A percentile compares a stretch with the other conserved stretches of the same genome.
phyloP scores from a whole-genome alignment of 768 basidiomycete species.

The Mycena galopus region DNA sequence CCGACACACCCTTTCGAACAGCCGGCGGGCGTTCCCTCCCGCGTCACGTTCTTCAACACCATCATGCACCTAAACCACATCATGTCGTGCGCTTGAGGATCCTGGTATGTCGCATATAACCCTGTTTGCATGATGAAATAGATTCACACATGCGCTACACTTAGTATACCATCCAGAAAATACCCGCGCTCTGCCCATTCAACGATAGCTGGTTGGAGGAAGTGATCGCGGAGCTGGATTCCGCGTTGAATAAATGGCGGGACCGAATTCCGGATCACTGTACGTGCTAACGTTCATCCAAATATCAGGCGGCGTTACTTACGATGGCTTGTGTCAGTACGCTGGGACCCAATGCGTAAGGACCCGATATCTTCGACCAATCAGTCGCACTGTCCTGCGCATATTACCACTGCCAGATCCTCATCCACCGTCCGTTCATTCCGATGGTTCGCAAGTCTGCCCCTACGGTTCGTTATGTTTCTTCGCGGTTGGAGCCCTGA shows the following conservation, averaged over 20 bases:
- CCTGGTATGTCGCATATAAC: slow-evolving; percentile 55
- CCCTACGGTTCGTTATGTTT: background rate
- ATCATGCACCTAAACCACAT: slow-evolving; percentile 71
- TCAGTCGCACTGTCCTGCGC: slow-evolving; percentile 65
- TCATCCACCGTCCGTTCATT: slow-evolving; percentile 85
- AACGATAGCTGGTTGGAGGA: slow-evolving; percentile 69
- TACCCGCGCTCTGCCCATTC: slow-evolving; percentile 63
- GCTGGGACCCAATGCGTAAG: slow-evolving; percentile 56
- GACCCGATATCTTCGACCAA: slow-evolving; percentile 63
- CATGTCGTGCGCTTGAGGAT: slow-evolving; percentile 66
- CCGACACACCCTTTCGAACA: slow-evolving; percentile 71
- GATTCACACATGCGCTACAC: no score
- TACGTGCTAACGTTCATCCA: slow-evolving; percentile 40
- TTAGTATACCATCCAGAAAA: slow-evolving; percentile 77
- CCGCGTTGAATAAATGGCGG: slow-evolving; percentile 79
- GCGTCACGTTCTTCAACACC: slow-evolving; percentile 67
- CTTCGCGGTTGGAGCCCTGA: background rate
- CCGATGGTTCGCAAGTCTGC: slow-evolving; percentile 52
- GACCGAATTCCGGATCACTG: slow-evolving; percentile 51
- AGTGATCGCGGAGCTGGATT: slow-evolving; percentile 81
- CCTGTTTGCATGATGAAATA: background rate
- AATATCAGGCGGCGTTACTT: background rate
- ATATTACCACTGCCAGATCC: slow-evolving; percentile 69
- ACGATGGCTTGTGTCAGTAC: slow-evolving; percentile 62
- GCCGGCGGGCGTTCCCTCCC: slow-evolving; percentile 67